A percentile compares a stretch with the other conserved stretches of the same genome.
Conservation (phyloP, 352 stramenopile genomes). For the Lagenidium giganteum region DNA sequence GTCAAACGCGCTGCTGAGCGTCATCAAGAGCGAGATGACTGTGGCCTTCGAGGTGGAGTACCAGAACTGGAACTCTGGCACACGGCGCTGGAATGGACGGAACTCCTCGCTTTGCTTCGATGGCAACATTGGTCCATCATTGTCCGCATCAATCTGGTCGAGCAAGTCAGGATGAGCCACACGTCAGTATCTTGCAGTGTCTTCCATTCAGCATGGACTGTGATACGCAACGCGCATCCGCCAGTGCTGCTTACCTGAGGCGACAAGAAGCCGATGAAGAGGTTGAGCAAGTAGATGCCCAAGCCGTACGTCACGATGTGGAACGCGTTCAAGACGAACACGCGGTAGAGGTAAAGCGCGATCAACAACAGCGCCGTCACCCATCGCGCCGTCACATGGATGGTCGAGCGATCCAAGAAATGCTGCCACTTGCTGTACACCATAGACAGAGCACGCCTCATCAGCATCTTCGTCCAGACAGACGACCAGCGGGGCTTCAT, state of each 20-base stretch:
- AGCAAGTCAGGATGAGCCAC: neutral
- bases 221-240: neutral
- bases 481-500: neutral
- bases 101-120: slow-evolving; percentile 89
- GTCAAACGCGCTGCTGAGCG: slow-evolving; percentile 98
- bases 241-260: slow-evolving; percentile 90
- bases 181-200: neutral
- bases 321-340: slow-evolving; percentile 92
- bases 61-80: slow-evolving; percentile 99
- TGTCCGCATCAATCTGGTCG: slow-evolving; percentile 75
- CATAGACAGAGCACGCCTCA: slow-evolving; percentile 2
- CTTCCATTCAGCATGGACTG: neutral
- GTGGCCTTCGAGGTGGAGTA: slow-evolving; percentile 88
- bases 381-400: slow-evolving; percentile 94
- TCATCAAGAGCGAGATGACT: slow-evolving; percentile 94
- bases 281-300: slow-evolving; percentile 99
- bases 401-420: slow-evolving; percentile 97
- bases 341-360: slow-evolving; percentile 90
- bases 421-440: slow-evolving; percentile 93
- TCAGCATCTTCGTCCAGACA: neutral
- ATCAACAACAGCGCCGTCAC: slow-evolving; percentile 82
- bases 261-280: slow-evolving; percentile 99
- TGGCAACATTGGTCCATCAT: slow-evolving; percentile 86
- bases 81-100: slow-evolving; percentile 87
- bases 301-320: slow-evolving; percentile 99